Base-by-base conservation (phyloP, 345 rosid genomes). In the Rhodamnia rubescens region DNA sequence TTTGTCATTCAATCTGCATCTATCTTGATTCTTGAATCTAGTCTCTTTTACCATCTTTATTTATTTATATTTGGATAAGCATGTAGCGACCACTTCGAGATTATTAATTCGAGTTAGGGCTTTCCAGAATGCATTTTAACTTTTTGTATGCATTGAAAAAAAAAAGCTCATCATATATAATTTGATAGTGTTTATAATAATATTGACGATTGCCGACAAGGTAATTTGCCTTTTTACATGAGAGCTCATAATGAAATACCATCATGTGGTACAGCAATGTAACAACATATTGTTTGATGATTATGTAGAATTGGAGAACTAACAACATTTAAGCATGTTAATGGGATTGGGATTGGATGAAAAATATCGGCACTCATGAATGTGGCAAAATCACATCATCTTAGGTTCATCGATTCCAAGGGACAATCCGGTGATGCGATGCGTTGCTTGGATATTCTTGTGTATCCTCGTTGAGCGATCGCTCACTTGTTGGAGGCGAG, bases 391-490 rank as follows among this genome's bases (percentile, higher is more conserved):
- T 15, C 74, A 1, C 40, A 61, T n/a, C 10, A 14, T 61, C 40
- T 15, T 14, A 61, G 2, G 29, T 29, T 27, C 74, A 61, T 29
- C 5, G 1, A 61, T 15, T 61, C 12, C 29, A 61, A 61, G 40
- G 29, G 40, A 13, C 5, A 29, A 61, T 61, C 20, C 42, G 0
- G 40, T 61, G 4, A 6, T 18, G 3, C 1, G 15, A 61, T 29
- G 40, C 8, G 6, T 27, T 53, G 1, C 14, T 53, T 6, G 20
- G 9, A 18, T 54, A 54, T 61, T 61, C 74, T 27, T 0, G 1
- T 61, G 15, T 10, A 7, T 32, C 56, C 14, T 27, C 2, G 5
- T 5, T 15, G 11, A 27, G 15, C 0, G 10, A 15, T 7, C 1
- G 0, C 21, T 61, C 36, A 26, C 29, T 5, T 57, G 64, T 26